phyloP scores from a whole-genome alignment of 75 land plant genomes.

The Larix kaempferi region DNA sequence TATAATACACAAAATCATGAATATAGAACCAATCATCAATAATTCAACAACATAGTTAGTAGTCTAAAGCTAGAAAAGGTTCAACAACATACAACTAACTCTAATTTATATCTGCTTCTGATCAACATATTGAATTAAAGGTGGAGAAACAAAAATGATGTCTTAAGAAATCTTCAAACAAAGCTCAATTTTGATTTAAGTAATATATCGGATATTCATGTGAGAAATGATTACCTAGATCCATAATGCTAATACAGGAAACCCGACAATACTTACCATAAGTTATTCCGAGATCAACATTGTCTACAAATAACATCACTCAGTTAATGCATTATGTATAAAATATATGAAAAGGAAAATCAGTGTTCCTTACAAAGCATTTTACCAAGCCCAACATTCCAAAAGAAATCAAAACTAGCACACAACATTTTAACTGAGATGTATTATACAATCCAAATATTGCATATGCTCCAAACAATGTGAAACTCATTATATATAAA shows the following conservation, averaged over 20 bases:
- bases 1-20: not conserved
- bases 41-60: not conserved
- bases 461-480: no score
- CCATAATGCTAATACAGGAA: constrained; percentile 59
- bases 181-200: no score
- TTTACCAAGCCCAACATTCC: not conserved
- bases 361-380: no score
- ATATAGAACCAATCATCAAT: not conserved
- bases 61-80: not conserved
- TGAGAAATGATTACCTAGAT: constrained; percentile 37
- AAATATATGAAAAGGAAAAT: not conserved
- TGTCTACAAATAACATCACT: constrained; percentile 35
- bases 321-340: not conserved
- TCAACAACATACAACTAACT: not conserved
- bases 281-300: constrained; percentile 75
- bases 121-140: not conserved
- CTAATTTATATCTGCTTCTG: not conserved
- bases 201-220: not conserved
- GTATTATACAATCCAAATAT: no score
- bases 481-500: no score
- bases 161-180: not conserved
- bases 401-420: not conserved
- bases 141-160: not conserved
- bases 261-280: constrained; percentile 80
- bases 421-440: not conserved